Base-by-base conservation (phyloP, 371 early-diverging fungal species). In the Mortierella sp. region DNA sequence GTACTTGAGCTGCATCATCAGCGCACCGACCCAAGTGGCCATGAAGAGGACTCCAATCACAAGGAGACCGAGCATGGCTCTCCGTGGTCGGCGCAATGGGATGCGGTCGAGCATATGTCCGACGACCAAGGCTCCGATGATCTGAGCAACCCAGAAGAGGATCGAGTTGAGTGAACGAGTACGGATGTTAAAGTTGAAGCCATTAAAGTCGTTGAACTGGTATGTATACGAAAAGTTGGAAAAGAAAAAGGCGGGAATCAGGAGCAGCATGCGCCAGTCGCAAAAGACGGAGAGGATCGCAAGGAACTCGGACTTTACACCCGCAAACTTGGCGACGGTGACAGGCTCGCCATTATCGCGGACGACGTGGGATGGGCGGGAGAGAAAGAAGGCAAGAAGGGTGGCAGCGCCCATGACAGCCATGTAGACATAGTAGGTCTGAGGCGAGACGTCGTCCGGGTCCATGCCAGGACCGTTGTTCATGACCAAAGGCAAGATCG, bases 171-270 rank as follows among this genome's bases (percentile, higher is more conserved):
- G 82, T 0, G 85, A 84, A 56, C 90, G 81, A 4, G 91, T 88
- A 25, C 87, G 83, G 45, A 87, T 72, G 63, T 86, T 85, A 62
- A 91, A 91, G 37, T 82, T 83, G 28, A 80, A 61, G 6, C 82
- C 83, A 37, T 84, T 86, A 51, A 83, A 59, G 68, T 53, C 53
- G 64, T 81, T 76, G 55, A 86, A 86, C 71, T 91, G 91, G 70
- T 91, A 91, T 2, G 89, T 82, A 72, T 90, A 91, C 80, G 89
- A 91, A 82, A 87, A 91, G 62, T 92, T 92, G 57, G 90, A 89
- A 14, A 89, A 83, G 46, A 91, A 79, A 66, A 88, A 90, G 62
- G 89, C 77, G 16, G 91, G 91, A 15, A 87, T 60, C 44, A 92
- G 70, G 21, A 80, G 59, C 1, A 86, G 62, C 74, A 91, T 83